These are phyloP conservation scores for Proliferodiscus dingleyae DNA, from an alignment of 2,329 filamentous ascomycete species.

Conservation along the genomic window DNA sequence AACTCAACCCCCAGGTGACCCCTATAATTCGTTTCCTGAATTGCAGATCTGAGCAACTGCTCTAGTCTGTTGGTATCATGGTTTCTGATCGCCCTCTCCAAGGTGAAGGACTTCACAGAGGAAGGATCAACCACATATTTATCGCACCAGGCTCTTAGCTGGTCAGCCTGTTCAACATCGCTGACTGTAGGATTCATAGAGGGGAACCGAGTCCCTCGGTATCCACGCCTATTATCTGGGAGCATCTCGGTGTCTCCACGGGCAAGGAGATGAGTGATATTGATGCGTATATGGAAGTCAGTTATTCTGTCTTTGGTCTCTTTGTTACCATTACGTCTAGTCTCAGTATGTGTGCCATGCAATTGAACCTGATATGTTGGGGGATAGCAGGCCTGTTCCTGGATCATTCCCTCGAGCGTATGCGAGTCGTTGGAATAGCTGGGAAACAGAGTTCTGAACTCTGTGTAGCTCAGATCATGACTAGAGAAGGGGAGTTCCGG, in stretches of 20 bases:
- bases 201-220: slow-evolving; percentile 58
- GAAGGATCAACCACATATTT: slow-evolving; percentile 57
- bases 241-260: slow-evolving; percentile 47
- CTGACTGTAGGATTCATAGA: slow-evolving; percentile 44
- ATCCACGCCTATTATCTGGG: slow-evolving; percentile 53
- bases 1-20: slow-evolving; percentile 57
- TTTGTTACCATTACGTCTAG: slow-evolving; percentile 33
- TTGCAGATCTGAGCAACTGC: slow-evolving; percentile 48
- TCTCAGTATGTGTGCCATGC: slow-evolving; percentile 30
- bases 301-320: slow-evolving; percentile 45
- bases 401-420: slow-evolving; percentile 24
- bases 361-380: slow-evolving; percentile 28
- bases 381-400: slow-evolving; percentile 24
- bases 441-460: slow-evolving; percentile 26
- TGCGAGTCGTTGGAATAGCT: slow-evolving; percentile 22
- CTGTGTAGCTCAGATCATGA: slow-evolving; percentile 19
- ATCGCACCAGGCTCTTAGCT: slow-evolving; percentile 53
- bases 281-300: slow-evolving; percentile 56
- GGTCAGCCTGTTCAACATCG: slow-evolving; percentile 12
- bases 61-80: slow-evolving; percentile 54
- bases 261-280: slow-evolving; percentile 55
- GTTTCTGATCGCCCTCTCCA: slow-evolving; percentile 51
- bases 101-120: slow-evolving; percentile 51
- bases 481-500: slow-evolving; percentile 23
- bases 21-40: slow-evolving; percentile 62